Evolutionary conservation across 148 eudicot genomes (phyloP).

Genomic region (Arbutus unedo): DNA sequence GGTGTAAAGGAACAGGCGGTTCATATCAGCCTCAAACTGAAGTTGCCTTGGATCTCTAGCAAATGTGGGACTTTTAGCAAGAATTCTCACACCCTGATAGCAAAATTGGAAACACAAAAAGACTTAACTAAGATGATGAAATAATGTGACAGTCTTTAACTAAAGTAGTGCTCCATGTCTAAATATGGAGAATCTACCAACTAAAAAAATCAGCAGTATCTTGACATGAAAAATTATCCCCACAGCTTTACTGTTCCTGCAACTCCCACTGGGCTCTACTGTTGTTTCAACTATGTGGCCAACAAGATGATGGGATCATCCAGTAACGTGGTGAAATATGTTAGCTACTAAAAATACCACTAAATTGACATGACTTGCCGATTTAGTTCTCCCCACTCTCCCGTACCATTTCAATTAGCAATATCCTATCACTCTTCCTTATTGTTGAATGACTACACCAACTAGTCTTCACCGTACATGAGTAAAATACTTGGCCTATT

Average conservation of each 20-base stretch:
- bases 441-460: not conserved
- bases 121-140: not conserved
- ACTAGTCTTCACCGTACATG: not conserved
- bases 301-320: not conserved
- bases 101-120: slow-evolving; percentile 12
- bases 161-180: not conserved
- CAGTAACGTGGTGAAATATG: not conserved
- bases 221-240: not conserved
- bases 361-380: not conserved
- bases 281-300: too few relatives aligned
- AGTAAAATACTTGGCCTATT: too few relatives aligned
- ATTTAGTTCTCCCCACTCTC: too few relatives aligned
- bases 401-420: too few relatives aligned
- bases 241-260: not conserved
- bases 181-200: not conserved
- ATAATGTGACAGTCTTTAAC: not conserved
- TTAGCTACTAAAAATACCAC: not conserved
- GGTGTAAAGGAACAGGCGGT: slow-evolving; percentile 82
- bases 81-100: slow-evolving; percentile 68
- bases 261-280: not conserved
- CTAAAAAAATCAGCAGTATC: slow-evolving; percentile 1
- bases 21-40: slow-evolving; percentile 93
- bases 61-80: slow-evolving; percentile 86
- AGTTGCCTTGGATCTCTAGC: slow-evolving; percentile 73
- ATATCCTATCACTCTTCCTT: not conserved